Evolutionary conservation across 2,329 filamentous ascomycete species (phyloP), one percentile per base, ranked within the genome.

Genomic region (Sclerotinia spermophila): DNA sequence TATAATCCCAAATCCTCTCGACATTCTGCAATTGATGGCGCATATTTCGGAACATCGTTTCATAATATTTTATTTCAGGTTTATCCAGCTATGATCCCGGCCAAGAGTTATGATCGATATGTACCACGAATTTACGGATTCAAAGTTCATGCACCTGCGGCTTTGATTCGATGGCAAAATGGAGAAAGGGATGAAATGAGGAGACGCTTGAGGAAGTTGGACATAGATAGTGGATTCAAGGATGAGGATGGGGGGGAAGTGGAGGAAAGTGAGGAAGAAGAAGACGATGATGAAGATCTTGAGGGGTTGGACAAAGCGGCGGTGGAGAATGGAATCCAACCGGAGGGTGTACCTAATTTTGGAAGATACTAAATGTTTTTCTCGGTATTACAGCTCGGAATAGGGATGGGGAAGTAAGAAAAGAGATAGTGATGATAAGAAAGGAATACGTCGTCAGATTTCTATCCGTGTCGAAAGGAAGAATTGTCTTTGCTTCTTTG

Each of bases 1-100:
- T 99, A 99, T 86, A 98, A 98, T 82, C 96, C 96, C 59, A 99
- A 99, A 82, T 98, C 96, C 5, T 95, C 93, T 30, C 93, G 96
- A 40, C 96, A 99, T 82, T 94, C 94, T 66, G 88, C 92, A 71
- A 97, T 99, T 78, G 96, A 99, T 80, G 96, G 96, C 74, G 96
- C 96, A 74, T 99, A 98, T 86, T 99, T 99, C 77, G 96, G 96
- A 76, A 94, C 95, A 62, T 97, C 93, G 3, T 99, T 99, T 85
- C 95, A 97, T 86, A 97, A 97, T 83, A 97, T 99, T 82, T 89
- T 99, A 73, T 98, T 99, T 85, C 96, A 99, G 81, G 96, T 99
- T 69, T 98, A 98, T 80, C 95, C 96, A 8, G 89, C 92, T 35
- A 86, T 99, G 76, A 89, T 96, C 67, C 96, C 96, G 4, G 85